A percentile compares a stretch with the other conserved stretches of the same genome.
phyloP scores from a whole-genome alignment of 2,329 filamentous ascomycete species.

The Tolypocladium ovalisporum region DNA sequence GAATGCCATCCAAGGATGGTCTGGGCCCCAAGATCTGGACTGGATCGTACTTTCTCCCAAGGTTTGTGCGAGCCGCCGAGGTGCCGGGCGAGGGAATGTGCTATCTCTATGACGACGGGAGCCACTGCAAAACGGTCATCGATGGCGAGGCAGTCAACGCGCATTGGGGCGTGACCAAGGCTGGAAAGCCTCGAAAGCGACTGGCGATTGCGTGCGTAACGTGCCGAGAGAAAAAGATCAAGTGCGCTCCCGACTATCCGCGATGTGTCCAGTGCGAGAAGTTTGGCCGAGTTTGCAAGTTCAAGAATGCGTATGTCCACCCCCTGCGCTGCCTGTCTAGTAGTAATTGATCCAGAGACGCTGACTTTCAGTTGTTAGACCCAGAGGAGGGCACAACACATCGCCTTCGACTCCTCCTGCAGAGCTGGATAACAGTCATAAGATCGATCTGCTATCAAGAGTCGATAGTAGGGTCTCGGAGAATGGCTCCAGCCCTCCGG shows the following conservation, averaged over 20 bases:
- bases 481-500: conserved; percentile 34
- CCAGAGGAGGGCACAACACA: conserved; percentile 46
- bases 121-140: conserved; percentile 70
- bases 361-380: conserved; percentile 23
- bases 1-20: conserved; percentile 42
- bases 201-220: conserved; percentile 88
- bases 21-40: conserved; percentile 61
- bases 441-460: conserved; percentile 19
- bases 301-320: conserved; percentile 72
- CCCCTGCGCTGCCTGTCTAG: background rate
- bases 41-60: conserved; percentile 54
- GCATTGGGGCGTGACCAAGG: conserved; percentile 89
- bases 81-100: conserved; percentile 71
- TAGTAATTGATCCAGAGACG: background rate
- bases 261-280: conserved; percentile 90
- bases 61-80: conserved; percentile 52
- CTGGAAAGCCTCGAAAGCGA: conserved; percentile 83
- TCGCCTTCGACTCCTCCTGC: conserved; percentile 42
- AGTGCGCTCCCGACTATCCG: conserved; percentile 80
- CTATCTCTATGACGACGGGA: conserved; percentile 79
- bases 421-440: conserved; percentile 35
- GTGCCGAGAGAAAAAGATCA: conserved; percentile 95
- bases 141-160: conserved; percentile 83
- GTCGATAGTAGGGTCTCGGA: conserved; percentile 26
- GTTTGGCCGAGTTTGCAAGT: conserved; percentile 75